Base-by-base conservation (phyloP, 345 rosid species). In the Eucalyptus guilfoylei region DNA sequence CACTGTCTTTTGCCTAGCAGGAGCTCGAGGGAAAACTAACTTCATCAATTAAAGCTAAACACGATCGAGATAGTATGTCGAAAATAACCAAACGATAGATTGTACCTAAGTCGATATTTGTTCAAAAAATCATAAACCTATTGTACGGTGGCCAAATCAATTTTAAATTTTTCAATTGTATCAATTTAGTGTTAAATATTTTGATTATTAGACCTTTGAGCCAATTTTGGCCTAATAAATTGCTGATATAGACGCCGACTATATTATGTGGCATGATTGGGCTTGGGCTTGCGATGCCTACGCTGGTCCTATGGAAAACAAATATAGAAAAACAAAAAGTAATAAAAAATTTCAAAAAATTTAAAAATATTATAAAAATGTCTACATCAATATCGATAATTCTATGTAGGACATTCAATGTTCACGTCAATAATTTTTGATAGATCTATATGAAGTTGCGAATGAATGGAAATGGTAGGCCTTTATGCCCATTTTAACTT, bases 161-260 rank as follows among this genome's bases (percentile, higher is more conserved):
- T 55, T 0, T 55, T 55, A 55, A 55, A 23, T 1, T 23, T 9
- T 9, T 55, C 12, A 24, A 55, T 55, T 55, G 1, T 4, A 1
- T 24, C 3, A 3, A 1, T 55, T 4, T 55, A 55, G 0, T 24
- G 6, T 55, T 55, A 55, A 4, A 55, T 1, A 54, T 54, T 54
- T 19, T 54, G 28, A 54, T 21, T 1, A 54, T 2, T 23, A 55
- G 13, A 24, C 62, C 0, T 55, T 55, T 4, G 12, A 23, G 30
- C 30, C 28, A 55, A 10, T 55, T 24, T 55, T 55, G 13, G 12
- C 13, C 1, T 0, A 19, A 4, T 3, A 55, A 55, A 4, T 55
- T 55, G 13, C 1, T 55, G 0, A 23, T 10, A 55, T 55, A 23
- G 62, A 55, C 1, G 6, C 3, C 0, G 0, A 23, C 0, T 24